Evolutionary conservation across 768 basidiomycete species (phyloP).

Genomic region (Tricholoma flavovirens): DNA sequence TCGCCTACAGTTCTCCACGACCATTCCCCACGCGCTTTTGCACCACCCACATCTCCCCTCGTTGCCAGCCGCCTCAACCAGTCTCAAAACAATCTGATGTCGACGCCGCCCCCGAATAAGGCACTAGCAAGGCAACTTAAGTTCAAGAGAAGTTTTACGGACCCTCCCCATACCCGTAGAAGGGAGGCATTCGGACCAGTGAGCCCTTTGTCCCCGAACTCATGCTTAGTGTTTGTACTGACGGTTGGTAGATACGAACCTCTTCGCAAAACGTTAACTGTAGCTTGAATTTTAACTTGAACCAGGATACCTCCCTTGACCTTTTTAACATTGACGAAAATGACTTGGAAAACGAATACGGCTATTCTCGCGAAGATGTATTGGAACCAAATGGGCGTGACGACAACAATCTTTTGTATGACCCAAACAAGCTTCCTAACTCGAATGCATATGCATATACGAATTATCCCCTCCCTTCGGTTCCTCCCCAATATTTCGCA

Average conservation of each 20-base stretch:
- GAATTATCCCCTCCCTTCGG: constrained; percentile 20
- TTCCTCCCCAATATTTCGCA: constrained; percentile 20
- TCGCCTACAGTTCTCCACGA: constrained; percentile 31
- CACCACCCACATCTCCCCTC: constrained; percentile 28
- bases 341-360: constrained; percentile 47
- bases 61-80: constrained; percentile 30
- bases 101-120: constrained; percentile 67
- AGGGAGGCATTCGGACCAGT: constrained; percentile 39
- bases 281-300: constrained; percentile 29
- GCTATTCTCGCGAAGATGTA: constrained; percentile 18
- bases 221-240: constrained; percentile 9
- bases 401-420: constrained; percentile 31
- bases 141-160: constrained; percentile 66
- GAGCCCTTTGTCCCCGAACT: constrained; percentile 18
- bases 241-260: constrained; percentile 25
- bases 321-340: constrained; percentile 76
- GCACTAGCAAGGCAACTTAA: constrained; percentile 49
- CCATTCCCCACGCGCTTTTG: constrained; percentile 16
- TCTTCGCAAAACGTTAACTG: constrained; percentile 24
- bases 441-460: constrained; percentile 32
- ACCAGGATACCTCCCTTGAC: constrained; percentile 43
- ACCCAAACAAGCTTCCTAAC: constrained; percentile 18
- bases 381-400: constrained; percentile 30
- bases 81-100: constrained; percentile 33
- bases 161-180: constrained; percentile 52